A percentile compares a stretch with the other conserved stretches of the same genome.
Evolutionary conservation across 2,329 filamentous ascomycete genomes (phyloP).

Genomic region (Sarocladium brachiariae): DNA sequence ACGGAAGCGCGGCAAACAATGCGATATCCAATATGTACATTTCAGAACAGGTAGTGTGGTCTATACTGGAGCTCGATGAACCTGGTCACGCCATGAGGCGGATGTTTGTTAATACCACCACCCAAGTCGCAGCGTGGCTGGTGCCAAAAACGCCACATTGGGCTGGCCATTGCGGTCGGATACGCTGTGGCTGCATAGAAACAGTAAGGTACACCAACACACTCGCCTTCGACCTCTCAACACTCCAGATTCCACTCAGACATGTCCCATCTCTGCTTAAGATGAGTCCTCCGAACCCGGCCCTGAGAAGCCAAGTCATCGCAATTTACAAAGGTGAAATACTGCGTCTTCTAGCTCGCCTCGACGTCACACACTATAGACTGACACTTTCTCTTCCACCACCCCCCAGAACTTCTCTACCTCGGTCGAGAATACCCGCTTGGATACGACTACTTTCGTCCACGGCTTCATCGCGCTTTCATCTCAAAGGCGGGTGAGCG

Average conservation of each 20-base stretch:
- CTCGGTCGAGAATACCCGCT: constrained; percentile 82
- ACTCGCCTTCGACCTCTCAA: too few species aligned
- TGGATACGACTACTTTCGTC: constrained; percentile 74
- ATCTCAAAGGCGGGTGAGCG: constrained; percentile 62
- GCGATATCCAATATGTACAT: not conserved
- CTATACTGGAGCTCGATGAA: too few species aligned
- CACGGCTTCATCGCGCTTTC: constrained; percentile 79
- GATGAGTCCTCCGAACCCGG: constrained; percentile 35
- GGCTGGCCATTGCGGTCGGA: not conserved
- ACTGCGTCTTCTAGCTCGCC: too few species aligned
- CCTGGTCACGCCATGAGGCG: too few species aligned
- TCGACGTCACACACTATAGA: not conserved
- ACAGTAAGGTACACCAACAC: too few species aligned
- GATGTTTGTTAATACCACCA: too few species aligned
- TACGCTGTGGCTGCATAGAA: not conserved
- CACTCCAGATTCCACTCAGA: too few species aligned
- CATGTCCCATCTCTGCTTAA: not conserved
- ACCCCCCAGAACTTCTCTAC: constrained; percentile 68
- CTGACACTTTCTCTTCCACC: not conserved
- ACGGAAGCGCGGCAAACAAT: not conserved
- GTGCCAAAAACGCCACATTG: not conserved
- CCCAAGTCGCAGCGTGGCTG: not conserved
- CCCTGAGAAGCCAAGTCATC: constrained; percentile 72
- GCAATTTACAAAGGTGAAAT: constrained; percentile 80
- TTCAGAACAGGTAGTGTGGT: too few species aligned